Conservation (phyloP, 306 rosid genomes). For the Astragalus membranaceus region DNA sequence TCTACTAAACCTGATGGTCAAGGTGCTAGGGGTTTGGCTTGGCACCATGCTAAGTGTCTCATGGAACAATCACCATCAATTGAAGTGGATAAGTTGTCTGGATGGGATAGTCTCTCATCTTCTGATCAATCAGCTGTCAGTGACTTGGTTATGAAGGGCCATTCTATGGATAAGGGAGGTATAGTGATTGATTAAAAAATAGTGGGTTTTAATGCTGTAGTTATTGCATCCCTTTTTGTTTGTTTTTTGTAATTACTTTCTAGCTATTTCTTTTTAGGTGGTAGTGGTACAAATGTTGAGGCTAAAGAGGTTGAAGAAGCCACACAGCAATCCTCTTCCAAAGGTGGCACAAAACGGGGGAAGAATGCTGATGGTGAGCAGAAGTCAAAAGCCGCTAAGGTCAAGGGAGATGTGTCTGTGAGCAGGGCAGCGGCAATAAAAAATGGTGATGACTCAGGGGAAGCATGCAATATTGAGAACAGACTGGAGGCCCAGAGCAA, state of each 20-base stretch:
- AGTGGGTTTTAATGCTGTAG: constrained; percentile 12
- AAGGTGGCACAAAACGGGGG: constrained; percentile 62
- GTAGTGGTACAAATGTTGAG: constrained; percentile 24
- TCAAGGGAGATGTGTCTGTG: constrained; percentile 47
- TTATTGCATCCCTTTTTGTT: background rate
- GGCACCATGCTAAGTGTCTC: constrained; percentile 93
- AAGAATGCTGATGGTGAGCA: constrained; percentile 36
- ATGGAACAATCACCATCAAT: constrained; percentile 61
- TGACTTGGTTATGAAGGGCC: constrained; percentile 41
- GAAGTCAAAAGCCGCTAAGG: constrained; percentile 63
- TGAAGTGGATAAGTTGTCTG: constrained; percentile 63
- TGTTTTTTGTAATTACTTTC: constrained; percentile 3
- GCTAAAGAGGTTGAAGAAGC: constrained; percentile 39
- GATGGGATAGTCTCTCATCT: constrained; percentile 69
- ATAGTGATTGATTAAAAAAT: constrained; percentile 17
- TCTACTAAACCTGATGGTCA: constrained; percentile 70
- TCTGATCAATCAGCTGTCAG: constrained; percentile 70
- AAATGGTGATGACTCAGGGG: constrained; percentile 19
- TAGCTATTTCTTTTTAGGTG: constrained; percentile 36
- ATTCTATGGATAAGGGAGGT: constrained; percentile 43
- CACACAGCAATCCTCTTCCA: constrained; percentile 34
- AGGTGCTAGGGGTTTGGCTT: constrained; percentile 71
- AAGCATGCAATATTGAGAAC: constrained; percentile 41
- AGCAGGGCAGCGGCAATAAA: constrained; percentile 35
- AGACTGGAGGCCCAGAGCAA: constrained; percentile 70